Evolutionary conservation across 768 basidiomycete genomes (phyloP).

Genomic region (Cubamyces lactineus): DNA sequence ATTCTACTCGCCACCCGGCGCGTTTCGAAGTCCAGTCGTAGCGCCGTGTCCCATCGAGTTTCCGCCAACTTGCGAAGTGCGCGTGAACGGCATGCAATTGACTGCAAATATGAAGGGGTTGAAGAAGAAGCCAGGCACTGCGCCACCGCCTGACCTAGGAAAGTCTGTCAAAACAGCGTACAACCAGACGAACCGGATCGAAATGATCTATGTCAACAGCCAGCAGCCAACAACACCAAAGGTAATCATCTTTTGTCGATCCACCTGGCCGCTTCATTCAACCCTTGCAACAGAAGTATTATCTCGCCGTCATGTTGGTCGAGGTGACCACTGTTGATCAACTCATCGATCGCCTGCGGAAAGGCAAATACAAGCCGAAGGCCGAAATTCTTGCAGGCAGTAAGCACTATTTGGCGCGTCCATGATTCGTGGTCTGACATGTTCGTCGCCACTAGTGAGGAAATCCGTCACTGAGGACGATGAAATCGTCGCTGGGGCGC

Average conservation of each 20-base stretch:
- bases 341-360: slow-evolving; percentile 70
- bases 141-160: slow-evolving; percentile 81
- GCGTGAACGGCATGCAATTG: slow-evolving; percentile 73
- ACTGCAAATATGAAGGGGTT: slow-evolving; percentile 83
- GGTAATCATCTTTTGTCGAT: slow-evolving; percentile 43
- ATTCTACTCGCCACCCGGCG: slow-evolving; percentile 57
- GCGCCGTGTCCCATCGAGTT: slow-evolving; percentile 84
- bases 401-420: slow-evolving; percentile 35
- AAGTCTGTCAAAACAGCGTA: slow-evolving; percentile 46
- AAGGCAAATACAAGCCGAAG: slow-evolving; percentile 64
- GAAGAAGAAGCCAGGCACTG: slow-evolving; percentile 94
- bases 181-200: slow-evolving; percentile 65
- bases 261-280: slow-evolving; percentile 3
- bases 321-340: slow-evolving; percentile 72
- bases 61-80: slow-evolving; percentile 88
- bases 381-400: slow-evolving; percentile 70
- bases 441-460: slow-evolving; percentile 51
- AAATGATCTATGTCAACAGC: slow-evolving; percentile 91
- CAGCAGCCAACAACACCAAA: slow-evolving; percentile 76
- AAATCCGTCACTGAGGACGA: slow-evolving; percentile 64
- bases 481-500: slow-evolving; percentile 88
- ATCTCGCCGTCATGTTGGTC: slow-evolving; percentile 81
- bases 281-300: slow-evolving; percentile 72
- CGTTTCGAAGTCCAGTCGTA: slow-evolving; percentile 51
- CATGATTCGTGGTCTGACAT: not conserved